Base-by-base conservation (phyloP, 371 early-diverging fungal genomes). In the Dinochytrium kinnereticum region DNA sequence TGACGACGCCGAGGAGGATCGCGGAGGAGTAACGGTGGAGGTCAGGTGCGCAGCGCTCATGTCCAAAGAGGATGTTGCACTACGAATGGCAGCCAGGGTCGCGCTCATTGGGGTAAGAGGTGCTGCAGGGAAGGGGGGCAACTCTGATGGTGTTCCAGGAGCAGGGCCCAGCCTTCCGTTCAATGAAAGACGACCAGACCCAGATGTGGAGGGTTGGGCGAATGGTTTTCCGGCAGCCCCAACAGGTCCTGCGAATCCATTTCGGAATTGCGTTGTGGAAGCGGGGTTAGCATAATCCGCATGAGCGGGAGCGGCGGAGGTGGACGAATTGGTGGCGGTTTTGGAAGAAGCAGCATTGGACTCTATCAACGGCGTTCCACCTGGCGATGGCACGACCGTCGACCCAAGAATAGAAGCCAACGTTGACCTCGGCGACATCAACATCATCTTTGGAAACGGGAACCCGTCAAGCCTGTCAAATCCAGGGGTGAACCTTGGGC, bases 61-160 rank as follows among this genome's bases (percentile, higher is more conserved):
- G 28, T 59, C 64, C 28, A 55, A 26, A 19, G 57, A 55, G 26
- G 49, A 49, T 26, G 49, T 50, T 24, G 40, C 50, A 37, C 24
- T 59, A 24, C 70, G 61, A 30, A 74, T 51, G 26, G 67, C 44
- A 0, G 71, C 71, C 19, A 75, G 38, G 0, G 77, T 61, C 0
- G 77, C 77, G 57, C 77, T 76, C 37, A 76, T 36, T 0, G 77
- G 77, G 7, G 77, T 76, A 33, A 76, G 64, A 30, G 67, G 37
- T 24, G 51, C 55, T 15, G 69, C 53, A 28, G 73, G 73, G 31
- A 67, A 55, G 51, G 49, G 67, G 36, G 40, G 67, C 57, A 15
- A 67, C 53, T 26, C 38, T 69, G 36, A 69, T 69, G n/a, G n/a
- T n/a, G n/a, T n/a, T n/a, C n/a, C n/a, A n/a, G n/a, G n/a, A n/a